Evolutionary conservation across 331 rosid genomes (phyloP), one percentile per base, ranked within the genome.

Genomic region (Pyrus hybrid): DNA sequence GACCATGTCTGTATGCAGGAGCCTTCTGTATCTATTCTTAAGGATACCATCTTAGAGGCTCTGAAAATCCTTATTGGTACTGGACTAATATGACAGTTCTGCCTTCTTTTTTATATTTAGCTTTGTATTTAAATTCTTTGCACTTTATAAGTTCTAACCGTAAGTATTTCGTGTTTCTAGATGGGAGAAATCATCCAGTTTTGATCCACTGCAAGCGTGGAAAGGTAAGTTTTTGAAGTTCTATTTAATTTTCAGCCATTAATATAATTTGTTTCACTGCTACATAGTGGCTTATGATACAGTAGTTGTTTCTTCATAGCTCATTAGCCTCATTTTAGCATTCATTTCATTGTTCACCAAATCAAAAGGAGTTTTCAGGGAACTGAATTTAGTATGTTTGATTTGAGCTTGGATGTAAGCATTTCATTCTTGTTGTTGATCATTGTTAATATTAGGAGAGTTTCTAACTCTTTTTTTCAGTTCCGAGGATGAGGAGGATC

Each of bases 161-260:
- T 8, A 20, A 33, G 54, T 5, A 13, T 64, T 66, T 86, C 78
- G 33, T 45, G 76, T 84, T 86, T 80, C 80, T 85, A 92, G 97
- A 94, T 86, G 97, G 90, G 85, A 85, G 96, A 78, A 92, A 94
- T 85, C 99, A 94, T 83, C 99, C 99, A 47, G 82, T 92, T 78
- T 80, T 94, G 90, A 88, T 94, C 73, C 99, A 92, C 61, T 94
- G 99, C 93, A 94, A 94, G 81, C 90, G 93, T 33, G 99, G 97
- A 77, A 94, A 94, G 97, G 99, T 92, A 80, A n/a, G 16, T 61
- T 20, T 28, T 60, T 66, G 72, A 25, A 29, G 30, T 70, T 57
- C 17, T 18, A 16, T 51, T n/a, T 6, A n/a, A 13, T 71, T 8
- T 2, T 37, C 21, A 4, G 29, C 51, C 53, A n/a, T n/a, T 25